phyloP scores from a whole-genome alignment of 2,329 filamentous ascomycete species.

The Fusarium denticulatum region DNA sequence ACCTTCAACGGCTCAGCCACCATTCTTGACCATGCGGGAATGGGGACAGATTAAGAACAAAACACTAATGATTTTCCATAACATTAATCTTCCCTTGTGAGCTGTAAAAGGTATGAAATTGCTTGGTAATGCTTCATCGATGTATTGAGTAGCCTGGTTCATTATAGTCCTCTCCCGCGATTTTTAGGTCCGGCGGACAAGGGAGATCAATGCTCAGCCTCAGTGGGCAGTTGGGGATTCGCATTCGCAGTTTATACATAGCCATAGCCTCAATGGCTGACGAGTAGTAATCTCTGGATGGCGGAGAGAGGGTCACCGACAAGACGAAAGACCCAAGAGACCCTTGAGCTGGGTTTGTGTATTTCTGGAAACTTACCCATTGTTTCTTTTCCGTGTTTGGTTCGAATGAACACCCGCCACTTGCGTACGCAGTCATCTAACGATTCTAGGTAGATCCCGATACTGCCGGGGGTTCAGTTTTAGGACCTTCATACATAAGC shows the following conservation, averaged over 20 bases:
- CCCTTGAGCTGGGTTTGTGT: conserved; percentile 10
- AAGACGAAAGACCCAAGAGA: not conserved
- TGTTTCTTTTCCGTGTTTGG: not conserved
- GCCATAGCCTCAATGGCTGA: conserved; percentile 32
- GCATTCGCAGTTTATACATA: not conserved
- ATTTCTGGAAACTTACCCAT: conserved; percentile 29
- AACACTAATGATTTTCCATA: not conserved
- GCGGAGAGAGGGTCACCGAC: not conserved
- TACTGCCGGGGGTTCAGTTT: conserved; percentile 21
- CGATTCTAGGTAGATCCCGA: conserved; percentile 31
- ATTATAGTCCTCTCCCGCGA: not conserved
- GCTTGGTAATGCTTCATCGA: not conserved
- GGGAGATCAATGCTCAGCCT: conserved; percentile 4
- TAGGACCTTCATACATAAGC: conserved; percentile 27
- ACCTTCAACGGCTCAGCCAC: conserved; percentile 26
- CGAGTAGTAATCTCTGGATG: conserved; percentile 16
- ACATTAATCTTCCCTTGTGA: not conserved
- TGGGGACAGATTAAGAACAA: not conserved
- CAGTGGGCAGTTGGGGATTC: conserved; percentile 6
- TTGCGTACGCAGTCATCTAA: conserved; percentile 31
- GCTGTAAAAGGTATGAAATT: not conserved
- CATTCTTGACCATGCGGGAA: not conserved
- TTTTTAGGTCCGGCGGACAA: not conserved
- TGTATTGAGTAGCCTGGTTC: not conserved
- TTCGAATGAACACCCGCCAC: conserved; percentile 27